Conservation (phyloP, 2,329 filamentous ascomycete species). For the Geosmithia putterillii region DNA sequence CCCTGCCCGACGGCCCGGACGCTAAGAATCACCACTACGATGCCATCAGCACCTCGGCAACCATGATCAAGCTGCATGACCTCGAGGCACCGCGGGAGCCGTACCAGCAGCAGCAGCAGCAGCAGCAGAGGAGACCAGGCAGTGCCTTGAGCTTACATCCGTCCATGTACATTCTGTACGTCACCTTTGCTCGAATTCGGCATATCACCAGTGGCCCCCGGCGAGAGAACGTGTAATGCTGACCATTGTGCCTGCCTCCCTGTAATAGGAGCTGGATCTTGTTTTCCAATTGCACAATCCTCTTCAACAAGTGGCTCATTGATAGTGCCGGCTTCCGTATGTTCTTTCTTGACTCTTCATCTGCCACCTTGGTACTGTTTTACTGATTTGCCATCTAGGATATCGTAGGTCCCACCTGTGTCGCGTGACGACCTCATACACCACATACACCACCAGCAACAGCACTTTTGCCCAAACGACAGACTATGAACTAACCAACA, state of each 20-base stretch:
- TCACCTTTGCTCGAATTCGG: neutral
- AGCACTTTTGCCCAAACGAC: neutral
- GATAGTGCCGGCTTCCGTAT: conserved; percentile 63
- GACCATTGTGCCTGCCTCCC: too few species aligned
- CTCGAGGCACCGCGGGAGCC: neutral
- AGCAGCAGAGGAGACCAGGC: too few species aligned
- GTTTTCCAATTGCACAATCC: conserved; percentile 71
- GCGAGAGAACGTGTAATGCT: too few species aligned
- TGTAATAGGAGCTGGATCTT: conserved; percentile 57
- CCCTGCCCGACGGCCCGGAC: neutral
- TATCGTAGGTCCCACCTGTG: conserved; percentile 15
- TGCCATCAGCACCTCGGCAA: neutral
- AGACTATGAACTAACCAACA: neutral
- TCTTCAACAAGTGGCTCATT: conserved; percentile 89
- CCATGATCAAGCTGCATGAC: neutral
- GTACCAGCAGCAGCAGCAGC: neutral
- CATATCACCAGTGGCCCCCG: too few species aligned
- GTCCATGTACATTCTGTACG: conserved; percentile 3
- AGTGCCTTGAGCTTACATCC: conserved; percentile 2
- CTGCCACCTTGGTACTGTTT: neutral
- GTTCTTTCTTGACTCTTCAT: conserved; percentile 17
- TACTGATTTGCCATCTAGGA: conserved; percentile 8
- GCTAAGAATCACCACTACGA: neutral
- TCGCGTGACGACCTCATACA: too few species aligned
- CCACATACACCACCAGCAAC: neutral